Evolutionary conservation across 768 basidiomycete genomes (phyloP).

Genomic region (Neoboletus brunneissimus): DNA sequence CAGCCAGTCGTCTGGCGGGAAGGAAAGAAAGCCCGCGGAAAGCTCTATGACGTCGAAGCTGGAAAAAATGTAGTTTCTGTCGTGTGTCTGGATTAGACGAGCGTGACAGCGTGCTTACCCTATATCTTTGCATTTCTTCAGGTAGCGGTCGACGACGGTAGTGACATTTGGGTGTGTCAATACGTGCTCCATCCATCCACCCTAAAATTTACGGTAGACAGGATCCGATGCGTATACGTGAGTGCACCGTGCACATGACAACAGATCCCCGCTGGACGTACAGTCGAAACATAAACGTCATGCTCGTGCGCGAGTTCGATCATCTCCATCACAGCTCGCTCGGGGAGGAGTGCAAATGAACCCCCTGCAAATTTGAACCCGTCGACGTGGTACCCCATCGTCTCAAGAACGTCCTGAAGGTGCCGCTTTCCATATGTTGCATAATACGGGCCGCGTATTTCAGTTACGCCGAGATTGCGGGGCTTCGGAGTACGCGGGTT

Average conservation of each 20-base stretch:
- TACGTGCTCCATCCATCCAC: constrained; percentile 18
- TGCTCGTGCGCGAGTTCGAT: constrained; percentile 43
- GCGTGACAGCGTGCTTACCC: not conserved
- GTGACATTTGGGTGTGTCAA: constrained; percentile 6
- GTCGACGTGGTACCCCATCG: constrained; percentile 44
- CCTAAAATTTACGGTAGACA: not conserved
- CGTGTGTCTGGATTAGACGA: not conserved
- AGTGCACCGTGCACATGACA: not conserved
- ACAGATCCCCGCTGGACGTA: constrained; percentile 22
- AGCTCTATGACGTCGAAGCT: constrained; percentile 47
- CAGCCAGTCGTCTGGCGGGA: constrained; percentile 44
- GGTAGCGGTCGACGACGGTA: constrained; percentile 12
- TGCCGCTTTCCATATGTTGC: constrained; percentile 41
- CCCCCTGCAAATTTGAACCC: constrained; percentile 47
- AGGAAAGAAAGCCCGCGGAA: constrained; percentile 45
- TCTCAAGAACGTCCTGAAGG: constrained; percentile 39
- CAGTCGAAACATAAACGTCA: constrained; percentile 41
- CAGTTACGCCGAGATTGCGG: constrained; percentile 38
- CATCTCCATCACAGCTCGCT: constrained; percentile 35
- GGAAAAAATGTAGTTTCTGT: not conserved
- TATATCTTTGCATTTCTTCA: constrained; percentile 13
- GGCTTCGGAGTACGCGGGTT: constrained; percentile 35
- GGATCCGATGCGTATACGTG: not conserved
- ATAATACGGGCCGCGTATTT: constrained; percentile 47
- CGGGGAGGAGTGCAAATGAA: constrained; percentile 42